These are phyloP conservation scores for Penicillium sp. DNA, from an alignment of 2,329 filamentous ascomycete species.

Conservation along the genomic window DNA sequence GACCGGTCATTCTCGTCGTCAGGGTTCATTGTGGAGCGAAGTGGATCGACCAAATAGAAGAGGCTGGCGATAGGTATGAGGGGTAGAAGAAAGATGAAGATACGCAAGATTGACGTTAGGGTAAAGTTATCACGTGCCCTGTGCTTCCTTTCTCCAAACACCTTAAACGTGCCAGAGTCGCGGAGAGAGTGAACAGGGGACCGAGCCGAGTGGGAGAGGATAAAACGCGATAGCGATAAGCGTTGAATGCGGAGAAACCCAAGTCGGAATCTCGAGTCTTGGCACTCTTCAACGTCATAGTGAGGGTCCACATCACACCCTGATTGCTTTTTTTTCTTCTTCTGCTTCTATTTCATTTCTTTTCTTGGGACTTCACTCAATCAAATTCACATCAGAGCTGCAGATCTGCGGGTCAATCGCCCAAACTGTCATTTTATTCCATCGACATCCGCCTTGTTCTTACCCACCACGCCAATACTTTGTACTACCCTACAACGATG, in stretches of 20 bases:
- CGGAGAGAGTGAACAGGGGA: background rate
- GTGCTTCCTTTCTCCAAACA: background rate
- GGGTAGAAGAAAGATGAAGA: background rate
- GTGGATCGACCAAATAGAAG: background rate
- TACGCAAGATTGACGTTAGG: background rate
- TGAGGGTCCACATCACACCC: constrained; percentile 18
- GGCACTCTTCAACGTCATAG: constrained; percentile 28
- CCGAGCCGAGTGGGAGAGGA: constrained; percentile 8
- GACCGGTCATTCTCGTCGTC: constrained; percentile 35
- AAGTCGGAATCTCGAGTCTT: constrained; percentile 14
- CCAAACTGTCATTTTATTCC: background rate
- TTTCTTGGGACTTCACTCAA: background rate
- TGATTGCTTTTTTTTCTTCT: constrained; percentile 5
- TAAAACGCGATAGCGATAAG: constrained; percentile 25
- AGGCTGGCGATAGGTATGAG: background rate
- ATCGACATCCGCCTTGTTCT: background rate
- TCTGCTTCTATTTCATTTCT: background rate
- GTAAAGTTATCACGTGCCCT: background rate
- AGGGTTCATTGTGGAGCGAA: constrained; percentile 21
- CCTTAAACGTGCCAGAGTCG: background rate
- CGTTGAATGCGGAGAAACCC: constrained; percentile 21
- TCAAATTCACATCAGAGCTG: background rate
- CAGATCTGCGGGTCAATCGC: background rate
- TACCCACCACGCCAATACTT: constrained; percentile 3
- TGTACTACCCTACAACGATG: constrained; percentile 19